These are phyloP conservation scores for Sequoia sempervirens DNA, from an alignment of 75 land plant genomes.

Conservation along the genomic window DNA sequence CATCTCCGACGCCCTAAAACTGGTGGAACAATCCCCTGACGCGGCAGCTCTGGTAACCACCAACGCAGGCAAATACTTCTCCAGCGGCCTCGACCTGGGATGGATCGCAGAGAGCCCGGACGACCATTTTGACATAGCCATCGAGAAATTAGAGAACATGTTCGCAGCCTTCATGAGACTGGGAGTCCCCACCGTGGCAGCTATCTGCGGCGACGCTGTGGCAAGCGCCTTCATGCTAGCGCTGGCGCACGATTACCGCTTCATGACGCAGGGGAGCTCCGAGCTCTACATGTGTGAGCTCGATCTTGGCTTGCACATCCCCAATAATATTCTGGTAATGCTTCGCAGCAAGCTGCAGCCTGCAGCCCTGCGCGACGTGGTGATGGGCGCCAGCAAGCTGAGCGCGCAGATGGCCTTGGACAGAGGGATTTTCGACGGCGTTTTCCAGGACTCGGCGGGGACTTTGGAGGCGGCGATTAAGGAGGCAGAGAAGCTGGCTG, in stretches of 20 bases:
- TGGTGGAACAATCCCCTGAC: neutral
- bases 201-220: conserved; percentile 44
- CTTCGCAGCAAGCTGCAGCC: conserved; percentile 27
- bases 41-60: conserved; percentile 35
- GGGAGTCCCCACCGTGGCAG: conserved; percentile 32
- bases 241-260: conserved; percentile 42
- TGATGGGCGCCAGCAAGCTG: conserved; percentile 23
- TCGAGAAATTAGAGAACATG: conserved; percentile 14
- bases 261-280: conserved; percentile 29
- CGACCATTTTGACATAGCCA: neutral
- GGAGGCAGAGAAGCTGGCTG: conserved; percentile 26
- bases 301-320: conserved; percentile 19
- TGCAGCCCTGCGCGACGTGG: conserved; percentile 18
- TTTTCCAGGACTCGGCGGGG: conserved; percentile 6
- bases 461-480: conserved; percentile 28
- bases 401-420: conserved; percentile 14
- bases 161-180: conserved; percentile 23
- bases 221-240: conserved; percentile 43
- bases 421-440: conserved; percentile 23
- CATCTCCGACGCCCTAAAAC: conserved; percentile 16
- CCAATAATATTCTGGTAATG: conserved; percentile 11
- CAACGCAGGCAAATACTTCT: conserved; percentile 38
- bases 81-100: conserved; percentile 38
- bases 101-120: conserved; percentile 5
- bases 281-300: conserved; percentile 40